Conservation (phyloP, 2,329 filamentous ascomycete genomes). For the Tolypocladium sp. region DNA sequence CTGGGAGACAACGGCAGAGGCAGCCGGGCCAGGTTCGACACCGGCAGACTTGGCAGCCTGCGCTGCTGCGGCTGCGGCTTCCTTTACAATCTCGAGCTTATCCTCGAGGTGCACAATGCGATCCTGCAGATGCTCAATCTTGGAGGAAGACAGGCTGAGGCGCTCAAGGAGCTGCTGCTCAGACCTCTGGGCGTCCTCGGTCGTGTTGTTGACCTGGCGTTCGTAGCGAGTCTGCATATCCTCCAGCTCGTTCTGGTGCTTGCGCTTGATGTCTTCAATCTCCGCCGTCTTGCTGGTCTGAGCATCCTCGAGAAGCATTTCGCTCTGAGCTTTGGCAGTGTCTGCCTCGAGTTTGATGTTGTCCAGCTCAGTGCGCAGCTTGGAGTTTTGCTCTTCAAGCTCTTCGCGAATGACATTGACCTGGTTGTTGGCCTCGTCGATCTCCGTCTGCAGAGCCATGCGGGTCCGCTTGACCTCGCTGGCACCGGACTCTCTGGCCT, state of each 20-base stretch:
- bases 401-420: constrained; percentile 76
- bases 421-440: constrained; percentile 77
- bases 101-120: constrained; percentile 79
- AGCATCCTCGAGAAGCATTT: constrained; percentile 77
- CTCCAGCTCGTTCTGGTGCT: constrained; percentile 61
- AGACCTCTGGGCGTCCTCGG: constrained; percentile 72
- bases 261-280: constrained; percentile 40
- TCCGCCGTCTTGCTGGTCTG: constrained; percentile 56
- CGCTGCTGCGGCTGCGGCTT: constrained; percentile 75
- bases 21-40: constrained; percentile 21
- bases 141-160: constrained; percentile 72
- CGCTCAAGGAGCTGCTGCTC: constrained; percentile 76
- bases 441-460: constrained; percentile 67
- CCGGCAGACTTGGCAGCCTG: constrained; percentile 59
- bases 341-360: constrained; percentile 71
- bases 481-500: constrained; percentile 70
- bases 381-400: constrained; percentile 68
- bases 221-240: constrained; percentile 70
- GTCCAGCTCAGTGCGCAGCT: constrained; percentile 67
- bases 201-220: constrained; percentile 60
- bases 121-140: constrained; percentile 78
- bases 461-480: constrained; percentile 75
- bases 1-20: constrained; percentile 11
- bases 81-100: constrained; percentile 80
- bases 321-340: constrained; percentile 69